Base-by-base conservation (phyloP, 2,329 filamentous ascomycete species). In the Penicillium thymicola region DNA sequence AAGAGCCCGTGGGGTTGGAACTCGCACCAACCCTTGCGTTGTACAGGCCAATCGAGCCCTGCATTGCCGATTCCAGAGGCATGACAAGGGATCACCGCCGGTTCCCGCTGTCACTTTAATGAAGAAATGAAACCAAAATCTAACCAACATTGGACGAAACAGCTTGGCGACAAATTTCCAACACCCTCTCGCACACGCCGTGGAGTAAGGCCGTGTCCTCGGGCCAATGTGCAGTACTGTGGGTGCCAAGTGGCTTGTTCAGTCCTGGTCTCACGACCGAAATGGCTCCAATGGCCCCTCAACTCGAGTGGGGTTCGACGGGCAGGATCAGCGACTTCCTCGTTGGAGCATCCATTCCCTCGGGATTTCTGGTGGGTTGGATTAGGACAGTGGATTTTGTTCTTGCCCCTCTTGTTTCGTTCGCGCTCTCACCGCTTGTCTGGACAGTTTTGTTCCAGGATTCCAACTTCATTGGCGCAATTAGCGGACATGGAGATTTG, bases 401-500 rank as follows among this genome's bases (percentile, higher is more conserved):
- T 51, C 34, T 30, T 34, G 43, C 54, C 43, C 54, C 50, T 54
- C 54, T 36, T 42, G 18, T 21, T 36, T 54, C 40, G 16, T 41
- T 53, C 32, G 56, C 21, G 38, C 36, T 25, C 55, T 61, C 63
- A 66, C 64, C 63, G 64, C 64, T 66, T 65, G 58, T 66, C 61
- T 37, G 30, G 37, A 23, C 25, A 41, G 42, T 49, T 44, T 52
- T 32, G 8, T 43, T 13, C 21, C 25, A 37, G 28, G 34, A 43
- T 49, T 36, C 30, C 21, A 28, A 45, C 4, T n/a, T n/a, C 13
- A 46, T 41, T 55, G 23, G 18, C 21, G 36, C 37, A 23, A 40
- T 27, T 48, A 14, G 47, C 36, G n/a, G 45, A 10, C 23, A 40
- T 51, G 51, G 55, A 58, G 57, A 57, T 58, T 47, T 42, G 11